Evolutionary conservation across 2,329 filamentous ascomycete species (phyloP), one percentile per base, ranked within the genome.

Genomic region (Trichoderma sp.): DNA sequence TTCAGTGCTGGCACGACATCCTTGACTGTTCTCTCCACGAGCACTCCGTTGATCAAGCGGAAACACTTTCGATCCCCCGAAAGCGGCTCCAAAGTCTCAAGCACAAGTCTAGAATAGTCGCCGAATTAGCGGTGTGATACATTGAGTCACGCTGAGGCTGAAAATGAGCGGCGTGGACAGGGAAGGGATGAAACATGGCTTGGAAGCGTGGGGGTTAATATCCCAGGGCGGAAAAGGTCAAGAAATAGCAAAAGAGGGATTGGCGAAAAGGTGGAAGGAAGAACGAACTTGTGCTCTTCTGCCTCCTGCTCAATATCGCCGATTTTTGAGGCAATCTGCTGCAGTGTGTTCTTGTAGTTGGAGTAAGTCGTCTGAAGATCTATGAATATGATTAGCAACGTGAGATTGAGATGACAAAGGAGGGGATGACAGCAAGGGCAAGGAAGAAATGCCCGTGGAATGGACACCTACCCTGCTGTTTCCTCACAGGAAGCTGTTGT

Each of bases 291-390:
- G 86, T 99, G 96, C 82, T 99, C 96, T 82, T 99, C 96, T 24
- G 93, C 91, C 81, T 98, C 96, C 81, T 97, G 94, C 84, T 99
- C 96, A 71, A 99, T 95, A 80, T 98, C 95, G 53, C 96, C 96
- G 77, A 99, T 98, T 82, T 97, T 98, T 79, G 94, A 92, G 34
- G 96, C 96, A 78, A 99, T 90, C 79, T 96, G 93, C 83, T 98
- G 95, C 72, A 99, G 88, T 4, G 87, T 90, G 76, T 88, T 91
- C 80, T 92, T 92, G 83, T 90, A 95, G 82, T 90, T 93, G 76
- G 89, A 89, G 81, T 96, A 96, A 77, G 93, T 92, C 64, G 87
- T 84, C 83, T 96, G 93, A 76, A 96, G 89, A 80, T 96, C 93
- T 96, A 77, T 21, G 30, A 51, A 32, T 28, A n/a, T 56, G 14